Evolutionary conservation across 345 rosid genomes (phyloP).

Genomic region (Gossypium longicalyx): DNA sequence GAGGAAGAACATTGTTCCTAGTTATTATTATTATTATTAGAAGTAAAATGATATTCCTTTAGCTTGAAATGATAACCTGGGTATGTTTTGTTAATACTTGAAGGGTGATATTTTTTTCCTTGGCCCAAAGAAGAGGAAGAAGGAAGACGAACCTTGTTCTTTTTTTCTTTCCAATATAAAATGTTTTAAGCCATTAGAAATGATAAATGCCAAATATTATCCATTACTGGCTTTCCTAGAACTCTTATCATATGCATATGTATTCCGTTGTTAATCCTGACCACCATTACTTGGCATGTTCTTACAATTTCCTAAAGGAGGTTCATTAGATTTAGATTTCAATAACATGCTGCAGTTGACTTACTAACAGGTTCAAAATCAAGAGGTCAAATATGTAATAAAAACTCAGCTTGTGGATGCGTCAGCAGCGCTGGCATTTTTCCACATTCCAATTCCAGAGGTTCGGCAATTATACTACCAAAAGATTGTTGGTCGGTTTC

Average conservation of each 20-base stretch:
- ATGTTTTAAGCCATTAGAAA: background rate
- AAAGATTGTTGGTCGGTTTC: constrained; percentile 58
- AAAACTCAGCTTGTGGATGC: constrained; percentile 7
- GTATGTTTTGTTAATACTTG: no score
- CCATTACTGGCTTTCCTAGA: background rate
- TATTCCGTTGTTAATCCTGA: background rate
- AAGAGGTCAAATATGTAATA: constrained; percentile 14
- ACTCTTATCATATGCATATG: background rate
- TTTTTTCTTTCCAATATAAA: background rate
- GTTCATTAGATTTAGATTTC: constrained; percentile 29
- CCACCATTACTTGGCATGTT: constrained; percentile 2
- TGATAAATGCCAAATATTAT: background rate
- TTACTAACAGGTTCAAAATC: constrained; percentile 42
- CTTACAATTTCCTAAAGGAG: constrained; percentile 13
- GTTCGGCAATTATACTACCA: constrained; percentile 52
- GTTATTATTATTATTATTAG: no score
- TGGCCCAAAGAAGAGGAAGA: no score
- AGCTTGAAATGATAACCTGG: no score
- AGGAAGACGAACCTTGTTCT: no score
- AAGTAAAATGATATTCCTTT: no score
- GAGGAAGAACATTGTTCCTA: no score
- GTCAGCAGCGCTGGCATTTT: constrained; percentile 60
- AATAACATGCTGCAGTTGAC: constrained; percentile 33
- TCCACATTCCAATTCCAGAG: constrained; percentile 84
- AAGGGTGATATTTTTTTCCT: no score